Conservation (phyloP, 129 eudicot genomes). For the Scalesia atractyloides region DNA sequence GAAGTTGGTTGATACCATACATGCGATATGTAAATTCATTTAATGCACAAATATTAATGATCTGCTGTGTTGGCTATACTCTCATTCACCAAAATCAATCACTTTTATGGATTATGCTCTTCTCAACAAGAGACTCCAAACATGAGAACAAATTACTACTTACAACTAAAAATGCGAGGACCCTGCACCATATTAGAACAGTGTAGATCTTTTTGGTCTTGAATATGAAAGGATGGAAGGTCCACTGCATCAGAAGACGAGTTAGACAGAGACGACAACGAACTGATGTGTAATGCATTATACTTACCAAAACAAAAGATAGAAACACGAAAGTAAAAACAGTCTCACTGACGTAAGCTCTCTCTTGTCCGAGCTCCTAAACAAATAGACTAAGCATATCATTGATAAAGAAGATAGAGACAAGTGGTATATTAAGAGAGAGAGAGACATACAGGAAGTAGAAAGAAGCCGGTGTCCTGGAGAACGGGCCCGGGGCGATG, state of each 20-base stretch:
- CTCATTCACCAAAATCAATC: too few relatives aligned
- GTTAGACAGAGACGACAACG: too few relatives aligned
- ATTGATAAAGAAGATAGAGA: too few relatives aligned
- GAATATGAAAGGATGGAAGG: slow-evolving; percentile 84
- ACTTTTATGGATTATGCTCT: too few relatives aligned
- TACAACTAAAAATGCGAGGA: slow-evolving; percentile 80
- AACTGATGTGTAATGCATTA: background rate
- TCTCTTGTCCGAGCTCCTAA: slow-evolving; percentile 91
- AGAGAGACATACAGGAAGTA: slow-evolving; percentile 70
- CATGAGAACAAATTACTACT: slow-evolving; percentile 35
- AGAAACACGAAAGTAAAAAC: slow-evolving; percentile 73
- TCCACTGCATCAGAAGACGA: slow-evolving; percentile 59
- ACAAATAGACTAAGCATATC: too few relatives aligned
- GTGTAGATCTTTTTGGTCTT: slow-evolving; percentile 94
- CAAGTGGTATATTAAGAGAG: too few relatives aligned
- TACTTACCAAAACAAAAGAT: slow-evolving; percentile 73
- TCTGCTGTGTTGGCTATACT: too few relatives aligned
- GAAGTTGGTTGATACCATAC: background rate
- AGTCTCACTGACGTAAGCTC: slow-evolving; percentile 84
- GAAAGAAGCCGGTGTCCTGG: slow-evolving; percentile 82
- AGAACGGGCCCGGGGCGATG: slow-evolving; percentile 93
- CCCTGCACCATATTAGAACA: slow-evolving; percentile 92
- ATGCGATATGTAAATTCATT: background rate
- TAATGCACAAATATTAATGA: too few relatives aligned
- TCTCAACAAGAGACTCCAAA: background rate